Conservation (phyloP, 2,329 filamentous ascomycete genomes). For the Colletotrichum sp. region DNA sequence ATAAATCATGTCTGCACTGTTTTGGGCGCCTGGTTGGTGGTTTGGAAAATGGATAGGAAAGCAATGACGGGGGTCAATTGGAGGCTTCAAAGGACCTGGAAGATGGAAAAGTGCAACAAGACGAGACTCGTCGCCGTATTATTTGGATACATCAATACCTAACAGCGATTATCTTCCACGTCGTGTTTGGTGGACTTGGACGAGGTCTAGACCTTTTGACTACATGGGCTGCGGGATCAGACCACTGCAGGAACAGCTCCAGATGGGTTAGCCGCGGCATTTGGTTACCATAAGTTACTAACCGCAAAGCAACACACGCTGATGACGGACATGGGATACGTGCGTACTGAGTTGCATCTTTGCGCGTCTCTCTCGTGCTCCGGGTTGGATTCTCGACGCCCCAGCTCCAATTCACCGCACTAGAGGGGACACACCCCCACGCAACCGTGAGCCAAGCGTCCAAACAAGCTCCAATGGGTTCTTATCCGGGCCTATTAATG, state of each 20-base stretch:
- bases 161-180: conserved; percentile 17
- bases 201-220: not conserved
- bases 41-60: conserved; percentile 17
- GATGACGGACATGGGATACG: not conserved
- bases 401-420: not conserved
- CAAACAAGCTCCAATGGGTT: conserved; percentile 15
- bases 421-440: conserved; percentile 1
- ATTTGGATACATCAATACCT: conserved; percentile 22
- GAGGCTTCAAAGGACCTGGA: conserved; percentile 4
- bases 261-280: not conserved
- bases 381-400: not conserved
- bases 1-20: conserved; percentile 10
- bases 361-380: not conserved
- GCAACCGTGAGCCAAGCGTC: not conserved
- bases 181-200: not conserved
- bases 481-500: conserved; percentile 14
- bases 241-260: not conserved
- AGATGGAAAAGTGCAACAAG: conserved; percentile 13
- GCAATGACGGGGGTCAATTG: conserved; percentile 3
- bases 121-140: conserved; percentile 16
- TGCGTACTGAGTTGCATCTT: not conserved
- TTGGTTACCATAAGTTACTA: not conserved
- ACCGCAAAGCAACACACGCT: not conserved
- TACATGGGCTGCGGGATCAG: not conserved
- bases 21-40: conserved; percentile 13